Percentiles rank a stretch among this genome's conserved stretches.
Conservation (phyloP, 805 yeast genomes). For the Zygosaccharomyces gambellarensis region DNA sequence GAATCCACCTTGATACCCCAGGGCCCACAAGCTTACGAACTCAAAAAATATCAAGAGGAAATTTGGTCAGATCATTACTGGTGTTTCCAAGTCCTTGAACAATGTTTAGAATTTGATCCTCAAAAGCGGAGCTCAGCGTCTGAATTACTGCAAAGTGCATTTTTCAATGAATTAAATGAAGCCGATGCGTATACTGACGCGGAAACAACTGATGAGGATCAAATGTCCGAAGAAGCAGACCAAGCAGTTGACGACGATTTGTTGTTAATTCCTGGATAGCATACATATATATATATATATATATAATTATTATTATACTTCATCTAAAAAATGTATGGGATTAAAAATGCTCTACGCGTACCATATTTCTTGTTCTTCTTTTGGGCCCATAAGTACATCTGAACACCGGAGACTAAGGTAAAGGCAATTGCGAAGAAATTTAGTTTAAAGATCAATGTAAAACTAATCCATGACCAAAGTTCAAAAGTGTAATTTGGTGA, state of each 20-base stretch:
- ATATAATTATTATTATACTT: not conserved
- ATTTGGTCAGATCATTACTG: constrained; percentile 36
- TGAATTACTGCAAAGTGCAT: constrained; percentile 52
- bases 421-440: constrained; percentile 76
- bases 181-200: constrained; percentile 16
- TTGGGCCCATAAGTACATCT: constrained; percentile 90
- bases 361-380: constrained; percentile 82
- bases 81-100: constrained; percentile 52
- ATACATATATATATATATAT: not conserved
- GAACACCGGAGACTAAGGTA: constrained; percentile 61
- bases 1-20: constrained; percentile 11
- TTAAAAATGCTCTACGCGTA: constrained; percentile 65
- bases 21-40: constrained; percentile 18
- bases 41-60: constrained; percentile 32
- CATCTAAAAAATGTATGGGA: constrained; percentile 64
- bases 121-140: constrained; percentile 52
- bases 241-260: constrained; percentile 24
- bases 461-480: constrained; percentile 64
- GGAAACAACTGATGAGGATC: constrained; percentile 31
- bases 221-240: constrained; percentile 16
- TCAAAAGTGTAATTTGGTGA: constrained; percentile 95
- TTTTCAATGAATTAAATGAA: constrained; percentile 45
- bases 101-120: constrained; percentile 56
- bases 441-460: constrained; percentile 60
- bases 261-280: constrained; percentile 22